Evolutionary conservation across 2,329 filamentous ascomycete species (phyloP).

Genomic region (Trichoderma endophyticum): DNA sequence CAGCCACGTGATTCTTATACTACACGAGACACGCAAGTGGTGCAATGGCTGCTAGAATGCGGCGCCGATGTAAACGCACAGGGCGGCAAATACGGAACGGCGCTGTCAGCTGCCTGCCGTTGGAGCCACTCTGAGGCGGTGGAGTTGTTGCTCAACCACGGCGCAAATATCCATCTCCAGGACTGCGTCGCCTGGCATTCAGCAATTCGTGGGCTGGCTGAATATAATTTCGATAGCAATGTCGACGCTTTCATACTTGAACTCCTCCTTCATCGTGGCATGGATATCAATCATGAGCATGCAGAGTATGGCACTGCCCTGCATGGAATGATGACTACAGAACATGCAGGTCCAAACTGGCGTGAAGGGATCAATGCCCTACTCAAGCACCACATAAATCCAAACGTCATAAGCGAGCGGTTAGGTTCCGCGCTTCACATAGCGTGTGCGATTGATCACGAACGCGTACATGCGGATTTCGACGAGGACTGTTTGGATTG

Average conservation of each 20-base stretch:
- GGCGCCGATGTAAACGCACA: not conserved
- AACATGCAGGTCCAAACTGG: rapidly evolving
- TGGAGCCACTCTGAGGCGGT: not conserved
- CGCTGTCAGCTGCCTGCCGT: not conserved
- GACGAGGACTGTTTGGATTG: rapidly evolving
- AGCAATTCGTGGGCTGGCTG: rapidly evolving
- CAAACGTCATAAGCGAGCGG: not conserved
- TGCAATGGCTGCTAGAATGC: not conserved
- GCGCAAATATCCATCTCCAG: not conserved
- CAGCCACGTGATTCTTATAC: no score
- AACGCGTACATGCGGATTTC: not conserved
- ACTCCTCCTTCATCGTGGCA: not conserved
- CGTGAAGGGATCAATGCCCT: not conserved
- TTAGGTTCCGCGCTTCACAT: not conserved
- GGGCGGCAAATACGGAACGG: not conserved
- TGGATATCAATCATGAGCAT: not conserved
- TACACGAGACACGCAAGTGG: no score
- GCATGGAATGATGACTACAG: not conserved
- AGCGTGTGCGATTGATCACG: not conserved
- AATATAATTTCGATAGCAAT: no score
- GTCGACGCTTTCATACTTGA: not conserved
- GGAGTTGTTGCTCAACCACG: not conserved
- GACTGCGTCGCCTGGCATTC: not conserved
- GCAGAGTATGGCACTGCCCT: not conserved
- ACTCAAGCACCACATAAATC: not conserved